These are phyloP conservation scores for Epichloe coenophiala DNA, from an alignment of 2,329 filamentous ascomycete genomes.

Conservation along the genomic window DNA sequence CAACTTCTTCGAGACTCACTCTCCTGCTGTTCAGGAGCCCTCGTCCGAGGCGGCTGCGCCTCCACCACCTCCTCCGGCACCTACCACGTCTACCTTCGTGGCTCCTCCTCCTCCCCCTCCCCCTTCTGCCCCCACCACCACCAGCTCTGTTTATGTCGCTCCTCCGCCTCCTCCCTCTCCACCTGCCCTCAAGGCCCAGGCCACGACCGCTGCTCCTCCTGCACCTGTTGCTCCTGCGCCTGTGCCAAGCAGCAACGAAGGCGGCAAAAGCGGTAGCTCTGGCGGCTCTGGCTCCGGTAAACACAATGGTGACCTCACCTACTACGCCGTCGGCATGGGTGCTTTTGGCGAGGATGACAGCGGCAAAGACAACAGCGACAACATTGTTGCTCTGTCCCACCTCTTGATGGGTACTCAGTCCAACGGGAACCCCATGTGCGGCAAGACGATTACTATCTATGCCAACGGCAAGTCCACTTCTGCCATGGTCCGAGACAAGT, in stretches of 20 bases:
- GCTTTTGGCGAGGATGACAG: slow-evolving; percentile 52
- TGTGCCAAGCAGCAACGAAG: neutral
- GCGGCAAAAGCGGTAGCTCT: slow-evolving; percentile 6
- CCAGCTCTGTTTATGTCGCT: slow-evolving; percentile 6
- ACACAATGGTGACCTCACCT: slow-evolving; percentile 56
- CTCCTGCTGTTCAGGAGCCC: slow-evolving; percentile 1
- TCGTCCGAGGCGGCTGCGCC: neutral
- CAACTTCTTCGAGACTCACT: slow-evolving; percentile 18
- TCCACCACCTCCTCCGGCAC: slow-evolving; percentile 4
- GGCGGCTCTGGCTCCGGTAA: slow-evolving; percentile 12
- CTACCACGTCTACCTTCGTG: slow-evolving; percentile 8
- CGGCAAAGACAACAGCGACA: slow-evolving; percentile 37
- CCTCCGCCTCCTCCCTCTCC: slow-evolving; percentile 6
- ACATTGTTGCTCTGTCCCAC: slow-evolving; percentile 56
- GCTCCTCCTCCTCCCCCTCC: slow-evolving; percentile 8
- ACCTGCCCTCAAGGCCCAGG: slow-evolving; percentile 3
- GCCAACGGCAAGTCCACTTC: slow-evolving; percentile 42
- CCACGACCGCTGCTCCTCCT: slow-evolving; percentile 7
- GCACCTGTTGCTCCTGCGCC: slow-evolving; percentile 8
- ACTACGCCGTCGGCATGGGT: slow-evolving; percentile 55
- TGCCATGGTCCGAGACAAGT: slow-evolving; percentile 60
- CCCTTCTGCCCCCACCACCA: slow-evolving; percentile 4
- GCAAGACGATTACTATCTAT: slow-evolving; percentile 50
- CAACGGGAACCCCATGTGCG: slow-evolving; percentile 59
- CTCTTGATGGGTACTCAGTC: slow-evolving; percentile 48